A percentile compares a stretch with the other conserved stretches of the same genome.
Evolutionary conservation across 495 filamentous ascomycete genomes (phyloP).

Genomic region (Talaromyces adpressus): DNA sequence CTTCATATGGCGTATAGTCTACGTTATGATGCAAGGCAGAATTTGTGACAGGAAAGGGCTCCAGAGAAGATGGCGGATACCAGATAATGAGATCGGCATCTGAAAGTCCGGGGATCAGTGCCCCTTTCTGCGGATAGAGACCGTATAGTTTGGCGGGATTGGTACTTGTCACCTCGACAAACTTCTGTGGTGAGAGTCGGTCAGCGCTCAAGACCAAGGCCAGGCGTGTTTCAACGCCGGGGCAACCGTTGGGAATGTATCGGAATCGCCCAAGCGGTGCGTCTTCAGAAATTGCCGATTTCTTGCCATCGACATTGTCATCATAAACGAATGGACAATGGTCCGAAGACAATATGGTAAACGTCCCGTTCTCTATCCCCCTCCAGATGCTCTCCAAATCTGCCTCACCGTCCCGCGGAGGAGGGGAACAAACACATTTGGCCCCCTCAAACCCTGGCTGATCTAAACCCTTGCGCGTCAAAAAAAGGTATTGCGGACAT

Average conservation of each 20-base stretch:
- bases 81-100: slow-evolving; percentile 49
- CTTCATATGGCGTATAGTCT: slow-evolving; percentile 30
- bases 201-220: slow-evolving; percentile 27
- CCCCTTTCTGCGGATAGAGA: slow-evolving; percentile 47
- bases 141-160: slow-evolving; percentile 59
- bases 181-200: slow-evolving; percentile 43
- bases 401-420: slow-evolving; percentile 24
- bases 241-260: slow-evolving; percentile 53
- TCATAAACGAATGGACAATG: slow-evolving; percentile 51
- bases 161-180: slow-evolving; percentile 50
- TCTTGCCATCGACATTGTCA: slow-evolving; percentile 42
- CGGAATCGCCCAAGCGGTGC: slow-evolving; percentile 41
- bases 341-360: slow-evolving; percentile 37
- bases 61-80: slow-evolving; percentile 32
- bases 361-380: slow-evolving; percentile 39
- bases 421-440: slow-evolving; percentile 44
- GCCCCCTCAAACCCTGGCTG: slow-evolving; percentile 47
- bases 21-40: slow-evolving; percentile 21
- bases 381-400: slow-evolving; percentile 39
- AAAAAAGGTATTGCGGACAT: slow-evolving; percentile 59
- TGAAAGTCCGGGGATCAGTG: slow-evolving; percentile 44
- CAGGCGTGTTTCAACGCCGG: slow-evolving; percentile 54
- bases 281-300: slow-evolving; percentile 32
- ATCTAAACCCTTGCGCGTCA: slow-evolving; percentile 44
- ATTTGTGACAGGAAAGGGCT: slow-evolving; percentile 20